Conservation (phyloP, 1,284 basidiomycete species). For the Retiboletus fuscus region DNA sequence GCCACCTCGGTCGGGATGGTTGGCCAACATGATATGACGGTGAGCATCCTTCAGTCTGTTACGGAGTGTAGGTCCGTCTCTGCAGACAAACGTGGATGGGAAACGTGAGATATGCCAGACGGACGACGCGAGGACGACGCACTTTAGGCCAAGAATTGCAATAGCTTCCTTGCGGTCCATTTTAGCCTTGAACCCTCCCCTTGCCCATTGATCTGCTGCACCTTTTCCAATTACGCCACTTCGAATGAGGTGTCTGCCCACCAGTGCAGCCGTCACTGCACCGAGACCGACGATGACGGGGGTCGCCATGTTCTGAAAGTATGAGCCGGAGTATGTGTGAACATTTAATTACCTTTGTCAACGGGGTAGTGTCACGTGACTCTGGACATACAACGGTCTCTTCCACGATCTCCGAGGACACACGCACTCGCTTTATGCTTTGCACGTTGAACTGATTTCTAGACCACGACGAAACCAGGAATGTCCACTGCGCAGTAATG, state of each 20-base stretch:
- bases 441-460: no score
- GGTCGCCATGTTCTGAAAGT: conserved; percentile 67
- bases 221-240: conserved; percentile 68
- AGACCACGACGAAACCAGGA: no score
- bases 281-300: conserved; percentile 82
- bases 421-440: no score
- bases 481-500: no score
- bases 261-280: conserved; percentile 83
- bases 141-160: conserved; percentile 91
- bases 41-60: conserved; percentile 89
- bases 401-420: no score
- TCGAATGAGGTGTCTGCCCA: conserved; percentile 76
- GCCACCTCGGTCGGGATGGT: conserved; percentile 96
- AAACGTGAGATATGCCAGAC: conserved; percentile 18
- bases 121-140: conserved; percentile 51
- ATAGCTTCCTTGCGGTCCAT: conserved; percentile 97
- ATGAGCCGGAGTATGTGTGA: background rate
- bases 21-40: conserved; percentile 92
- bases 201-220: conserved; percentile 87
- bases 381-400: no score
- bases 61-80: conserved; percentile 81
- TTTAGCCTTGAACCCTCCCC: conserved; percentile 93
- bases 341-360: no score
- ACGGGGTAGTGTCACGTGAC: no score
- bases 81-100: conserved; percentile 45